Evolutionary conservation across 306 rosid genomes (phyloP), one percentile per base, ranked within the genome.

Genomic region (Carpinus viminea): DNA sequence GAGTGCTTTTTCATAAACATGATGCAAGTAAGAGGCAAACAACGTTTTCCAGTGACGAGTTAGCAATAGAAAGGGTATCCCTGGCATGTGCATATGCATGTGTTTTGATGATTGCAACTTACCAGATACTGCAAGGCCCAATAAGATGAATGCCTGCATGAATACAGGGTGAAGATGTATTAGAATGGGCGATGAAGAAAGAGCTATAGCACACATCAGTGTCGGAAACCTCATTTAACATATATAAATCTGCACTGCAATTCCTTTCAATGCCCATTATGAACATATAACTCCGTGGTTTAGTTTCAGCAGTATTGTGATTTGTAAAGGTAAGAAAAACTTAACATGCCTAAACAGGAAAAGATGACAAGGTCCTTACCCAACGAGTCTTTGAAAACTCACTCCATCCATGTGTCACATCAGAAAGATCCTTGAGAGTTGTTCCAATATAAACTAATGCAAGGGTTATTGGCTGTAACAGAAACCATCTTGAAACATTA

Each of bases 351-450:
- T 74, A 79, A 36, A 41, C 46, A 56, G 77, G 24, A 66, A 13
- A 68, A 73, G 74, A 79, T 62, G 24, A 72, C 70, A 75, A 60
- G 31, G 21, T 43, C 74, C 93, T 86, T 86, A 95, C 99, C 99
- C 94, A 93, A 75, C 92, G 96, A 69, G 98, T 85, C 80, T 84
- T 90, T 24, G 98, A 89, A 82, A 95, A 86, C 72, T 89, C 98
- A 68, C 88, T 74, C 99, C 99, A 95, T 45, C 99, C 94, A 75
- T 95, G 98, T 28, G 98, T 91, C 70, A 95, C 97, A 73, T 93
- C 99, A 71, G 99, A 95, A 70, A 95, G 91, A 88, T 95, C 98
- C 82, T 95, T 95, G 65, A 95, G 93, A 77, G 97, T 95, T 75
- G 99, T 95, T 87, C 98, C 99, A 65, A 89, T 83, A 68, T 95